Evolutionary conservation across 2,329 filamentous ascomycete genomes (phyloP).

Genomic region (Monilinia aucupariae): DNA sequence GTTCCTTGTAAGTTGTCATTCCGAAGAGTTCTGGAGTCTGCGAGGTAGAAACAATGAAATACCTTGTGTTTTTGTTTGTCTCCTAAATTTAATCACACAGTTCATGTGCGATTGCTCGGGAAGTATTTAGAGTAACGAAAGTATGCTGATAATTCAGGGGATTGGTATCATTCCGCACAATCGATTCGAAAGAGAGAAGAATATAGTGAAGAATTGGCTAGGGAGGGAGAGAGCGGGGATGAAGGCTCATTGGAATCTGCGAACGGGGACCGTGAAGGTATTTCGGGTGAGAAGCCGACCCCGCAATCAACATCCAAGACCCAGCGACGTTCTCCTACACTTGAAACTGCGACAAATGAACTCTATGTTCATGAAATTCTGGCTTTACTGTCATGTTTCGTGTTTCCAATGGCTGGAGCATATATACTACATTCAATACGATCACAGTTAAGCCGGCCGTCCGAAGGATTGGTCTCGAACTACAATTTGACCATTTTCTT

Average conservation of each 20-base stretch:
- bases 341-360: conserved; percentile 49
- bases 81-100: neutral
- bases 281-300: conserved; percentile 13
- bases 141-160: conserved; percentile 41
- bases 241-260: conserved; percentile 33
- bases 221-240: conserved; percentile 44
- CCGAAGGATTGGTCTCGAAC: conserved; percentile 82
- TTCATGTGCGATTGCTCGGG: neutral
- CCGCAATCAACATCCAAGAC: conserved; percentile 23
- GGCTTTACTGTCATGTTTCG: conserved; percentile 72
- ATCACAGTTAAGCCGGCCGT: conserved; percentile 72
- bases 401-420: conserved; percentile 72
- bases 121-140: neutral
- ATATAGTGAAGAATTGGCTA: conserved; percentile 32
- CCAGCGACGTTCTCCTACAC: conserved; percentile 23
- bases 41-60: neutral
- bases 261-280: conserved; percentile 30
- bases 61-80: neutral
- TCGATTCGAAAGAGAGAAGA: conserved; percentile 52
- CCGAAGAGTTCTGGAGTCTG: neutral
- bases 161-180: conserved; percentile 71
- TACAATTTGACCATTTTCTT: conserved; percentile 91
- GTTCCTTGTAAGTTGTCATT: conserved; percentile 56
- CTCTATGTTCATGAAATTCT: conserved; percentile 69
- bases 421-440: conserved; percentile 79